A percentile compares a stretch with the other conserved stretches of the same genome.
Conservation (phyloP, 2,329 filamentous ascomycete species). For the Cadophora sp. region DNA sequence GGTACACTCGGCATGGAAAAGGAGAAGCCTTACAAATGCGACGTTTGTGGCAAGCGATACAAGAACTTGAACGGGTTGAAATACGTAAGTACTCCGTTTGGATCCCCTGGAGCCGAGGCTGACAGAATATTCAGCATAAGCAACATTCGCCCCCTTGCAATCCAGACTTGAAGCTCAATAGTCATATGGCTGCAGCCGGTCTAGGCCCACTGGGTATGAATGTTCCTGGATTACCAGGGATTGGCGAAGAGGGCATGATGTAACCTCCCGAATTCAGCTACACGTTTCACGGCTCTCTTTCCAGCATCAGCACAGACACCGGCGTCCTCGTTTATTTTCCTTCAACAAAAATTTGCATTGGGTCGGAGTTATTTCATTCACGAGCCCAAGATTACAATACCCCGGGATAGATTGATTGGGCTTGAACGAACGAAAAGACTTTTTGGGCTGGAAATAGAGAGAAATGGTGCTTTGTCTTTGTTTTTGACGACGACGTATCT, state of each 20-base stretch:
- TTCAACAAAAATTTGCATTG: conserved; percentile 39
- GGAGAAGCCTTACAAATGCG: conserved; percentile 98
- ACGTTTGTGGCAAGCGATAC: conserved; percentile 96
- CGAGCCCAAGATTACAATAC: conserved; percentile 42
- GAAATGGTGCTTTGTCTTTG: conserved; percentile 27
- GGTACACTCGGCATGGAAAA: conserved; percentile 99
- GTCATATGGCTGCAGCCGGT: conserved; percentile 43
- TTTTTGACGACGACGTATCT: conserved; percentile 19
- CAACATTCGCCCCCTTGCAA: conserved; percentile 89
- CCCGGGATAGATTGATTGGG: conserved; percentile 43
- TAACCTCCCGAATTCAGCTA: conserved; percentile 31
- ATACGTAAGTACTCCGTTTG: conserved; percentile 67
- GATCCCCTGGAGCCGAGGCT: conserved; percentile 38
- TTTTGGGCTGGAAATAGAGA: conserved; percentile 35
- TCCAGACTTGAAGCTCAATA: conserved; percentile 70
- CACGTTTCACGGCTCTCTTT: conserved; percentile 27
- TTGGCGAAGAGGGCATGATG: conserved; percentile 59
- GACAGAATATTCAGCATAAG: conserved; percentile 64
- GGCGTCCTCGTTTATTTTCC: conserved; percentile 31
- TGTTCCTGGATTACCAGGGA: conserved; percentile 57
- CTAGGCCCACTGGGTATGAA: conserved; percentile 43
- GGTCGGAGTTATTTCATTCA: conserved; percentile 40
- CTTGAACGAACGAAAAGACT: conserved; percentile 26
- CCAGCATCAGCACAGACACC: conserved; percentile 25
- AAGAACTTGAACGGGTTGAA: conserved; percentile 99